A percentile compares a stretch with the other conserved stretches of the same genome.
Evolutionary conservation across 2,329 filamentous ascomycete species (phyloP).

Genomic region (Chalaropsis ovoidea): DNA sequence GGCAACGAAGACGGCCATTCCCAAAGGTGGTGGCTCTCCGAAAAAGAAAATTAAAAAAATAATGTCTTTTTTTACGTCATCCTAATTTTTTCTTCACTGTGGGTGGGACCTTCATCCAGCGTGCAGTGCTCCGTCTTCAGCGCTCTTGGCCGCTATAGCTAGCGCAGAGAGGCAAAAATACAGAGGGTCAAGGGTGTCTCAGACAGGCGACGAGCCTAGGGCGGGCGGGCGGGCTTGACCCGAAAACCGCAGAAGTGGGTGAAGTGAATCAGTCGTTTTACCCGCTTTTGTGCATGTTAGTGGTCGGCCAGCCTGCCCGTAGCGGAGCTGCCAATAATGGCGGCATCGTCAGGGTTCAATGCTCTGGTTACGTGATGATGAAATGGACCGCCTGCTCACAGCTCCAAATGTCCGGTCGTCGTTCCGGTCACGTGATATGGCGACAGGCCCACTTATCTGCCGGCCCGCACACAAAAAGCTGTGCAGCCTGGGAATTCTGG

Average conservation of each 20-base stretch:
- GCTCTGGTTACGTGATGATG: neutral
- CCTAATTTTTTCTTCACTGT: conserved; percentile 1
- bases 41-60: neutral
- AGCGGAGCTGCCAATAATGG: conserved; percentile 11
- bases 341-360: neutral
- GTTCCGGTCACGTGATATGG: conserved; percentile 8
- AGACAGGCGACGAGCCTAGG: neutral
- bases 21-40: neutral
- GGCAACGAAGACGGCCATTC: neutral
- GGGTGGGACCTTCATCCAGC: neutral
- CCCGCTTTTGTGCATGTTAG: neutral
- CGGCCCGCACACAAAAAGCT: neutral
- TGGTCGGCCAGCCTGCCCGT: neutral
- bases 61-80: conserved; percentile 10
- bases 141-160: neutral
- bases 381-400: neutral
- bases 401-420: neutral
- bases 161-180: neutral
- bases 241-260: neutral
- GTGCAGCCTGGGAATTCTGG: neutral
- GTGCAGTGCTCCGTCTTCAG: neutral
- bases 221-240: neutral
- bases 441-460: neutral
- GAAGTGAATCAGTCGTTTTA: neutral
- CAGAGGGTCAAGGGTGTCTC: neutral